These are phyloP conservation scores for Vitis hybrid DNA, from an alignment of 177 flowering plant species.

Conservation along the genomic window DNA sequence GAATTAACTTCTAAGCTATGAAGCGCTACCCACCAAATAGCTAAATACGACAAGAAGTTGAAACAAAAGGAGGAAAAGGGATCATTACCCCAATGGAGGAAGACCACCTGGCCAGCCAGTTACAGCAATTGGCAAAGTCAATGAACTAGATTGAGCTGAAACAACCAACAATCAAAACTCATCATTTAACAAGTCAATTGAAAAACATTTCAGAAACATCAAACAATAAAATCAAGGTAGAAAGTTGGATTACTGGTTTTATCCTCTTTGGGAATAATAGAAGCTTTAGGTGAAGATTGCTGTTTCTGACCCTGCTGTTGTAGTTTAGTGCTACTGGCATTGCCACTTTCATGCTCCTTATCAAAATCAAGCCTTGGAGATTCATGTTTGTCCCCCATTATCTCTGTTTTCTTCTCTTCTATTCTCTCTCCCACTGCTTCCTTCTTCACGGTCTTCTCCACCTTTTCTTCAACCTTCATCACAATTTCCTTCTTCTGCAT, in stretches of 20 bases:
- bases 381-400: background rate
- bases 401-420: slow-evolving; percentile 11
- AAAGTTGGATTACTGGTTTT: slow-evolving; percentile 24
- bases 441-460: slow-evolving; percentile 12
- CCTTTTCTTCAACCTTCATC: slow-evolving; percentile 8
- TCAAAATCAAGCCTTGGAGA: slow-evolving; percentile 13
- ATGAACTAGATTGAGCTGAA: slow-evolving; percentile 32
- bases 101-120: slow-evolving; percentile 37
- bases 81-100: slow-evolving; percentile 38
- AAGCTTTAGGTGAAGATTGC: slow-evolving; percentile 6
- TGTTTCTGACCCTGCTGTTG: slow-evolving; percentile 17
- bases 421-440: slow-evolving; percentile 3
- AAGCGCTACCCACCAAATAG: background rate
- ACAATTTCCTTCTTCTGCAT: slow-evolving; percentile 8
- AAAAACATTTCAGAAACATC: background rate
- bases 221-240: background rate
- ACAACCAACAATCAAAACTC: background rate
- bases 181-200: no score
- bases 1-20: background rate
- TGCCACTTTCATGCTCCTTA: slow-evolving; percentile 12
- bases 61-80: background rate
- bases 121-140: slow-evolving; percentile 24
- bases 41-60: background rate
- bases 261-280: slow-evolving; percentile 15
- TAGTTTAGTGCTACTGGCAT: slow-evolving; percentile 6